Conservation (phyloP, 352 stramenopile species). For the Globisporangium nunn region DNA sequence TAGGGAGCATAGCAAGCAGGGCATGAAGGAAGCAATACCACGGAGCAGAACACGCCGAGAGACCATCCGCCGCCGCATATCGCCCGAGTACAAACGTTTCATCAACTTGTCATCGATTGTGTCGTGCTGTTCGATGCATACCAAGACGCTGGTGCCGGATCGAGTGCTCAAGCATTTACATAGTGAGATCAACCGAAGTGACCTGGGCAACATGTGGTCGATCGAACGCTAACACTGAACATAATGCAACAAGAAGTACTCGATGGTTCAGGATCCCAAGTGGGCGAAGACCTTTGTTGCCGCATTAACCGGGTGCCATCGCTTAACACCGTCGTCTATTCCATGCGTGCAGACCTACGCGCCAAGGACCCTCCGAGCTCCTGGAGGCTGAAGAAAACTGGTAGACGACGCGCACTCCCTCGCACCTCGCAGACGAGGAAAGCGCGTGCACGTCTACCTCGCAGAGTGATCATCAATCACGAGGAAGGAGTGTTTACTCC, state of each 20-base stretch:
- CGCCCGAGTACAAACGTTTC: too few relatives aligned
- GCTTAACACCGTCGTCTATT: conserved; percentile 92
- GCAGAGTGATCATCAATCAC: conserved; percentile 19
- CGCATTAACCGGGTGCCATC: conserved; percentile 91
- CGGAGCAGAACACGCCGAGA: too few relatives aligned
- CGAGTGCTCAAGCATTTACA: too few relatives aligned
- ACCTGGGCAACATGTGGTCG: too few relatives aligned
- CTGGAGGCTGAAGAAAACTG: conserved; percentile 5
- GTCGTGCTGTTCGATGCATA: too few relatives aligned
- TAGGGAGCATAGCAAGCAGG: too few relatives aligned
- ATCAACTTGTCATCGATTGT: too few relatives aligned
- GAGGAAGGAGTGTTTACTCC: conserved; percentile 45
- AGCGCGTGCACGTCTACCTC: conserved; percentile 4
- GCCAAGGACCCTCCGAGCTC: conserved; percentile 6
- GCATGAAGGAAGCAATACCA: too few relatives aligned
- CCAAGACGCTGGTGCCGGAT: too few relatives aligned
- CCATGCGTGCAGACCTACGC: conserved; percentile 46
- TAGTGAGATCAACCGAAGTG: too few relatives aligned
- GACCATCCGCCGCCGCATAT: too few relatives aligned
- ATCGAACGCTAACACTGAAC: background rate
- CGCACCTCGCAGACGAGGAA: conserved; percentile 3
- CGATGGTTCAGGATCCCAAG: conserved; percentile 1
- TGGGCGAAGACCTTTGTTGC: conserved; percentile 32
- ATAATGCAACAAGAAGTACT: too few relatives aligned
- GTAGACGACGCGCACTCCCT: background rate